Base-by-base conservation (phyloP, 148 eudicot genomes). In the Diospyros lotus region DNA sequence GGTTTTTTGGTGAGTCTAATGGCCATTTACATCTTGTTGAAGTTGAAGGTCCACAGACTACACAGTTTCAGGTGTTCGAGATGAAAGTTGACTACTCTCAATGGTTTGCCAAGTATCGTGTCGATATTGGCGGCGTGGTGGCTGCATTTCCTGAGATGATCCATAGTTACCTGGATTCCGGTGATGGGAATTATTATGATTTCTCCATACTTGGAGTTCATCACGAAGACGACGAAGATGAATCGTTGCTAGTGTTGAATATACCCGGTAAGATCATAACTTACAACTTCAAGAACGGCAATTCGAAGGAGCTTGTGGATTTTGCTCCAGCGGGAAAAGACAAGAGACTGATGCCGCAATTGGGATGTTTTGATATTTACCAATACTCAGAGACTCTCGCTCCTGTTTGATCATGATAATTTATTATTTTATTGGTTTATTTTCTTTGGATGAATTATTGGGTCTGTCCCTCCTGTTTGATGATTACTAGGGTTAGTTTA, bases 1-100 rank as follows among this genome's bases (percentile, higher is more conserved):
- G 84, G 11, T 87, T 87, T 12, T 79, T 87, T 12, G 91, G 89
- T 6, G 88, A 87, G 74, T 87, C 83, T 6, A 74, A 76, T 77
- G 84, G 84, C 58, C 84, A 83, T 69, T 68, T 89, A 64, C 90
- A 85, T 82, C 78, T 89, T 59, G 55, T 84, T 17, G 85, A 84
- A 42, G 75, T 72, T n/a, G 40, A 77, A 42, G 78, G 77, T 3
- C 78, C 78, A 65, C 69, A 78, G 9, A 83, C 84, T 1, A 41
- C 75, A 0, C 83, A 83, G 43, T 81, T 87, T 48, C 81, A 80
- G 53, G 82, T 87, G 13, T 63, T 85, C 72, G 86, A 87, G 80
- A 59, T 87, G 77, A 64, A 74, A 41, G 38, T 60, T 1, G 76
- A 66, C 58, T 66, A 72, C 64, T 17, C 42, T 58, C 51, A 18